Base-by-base conservation (phyloP, 2,329 filamentous ascomycete species). In the Arthrobotrys pseudoclavata region DNA sequence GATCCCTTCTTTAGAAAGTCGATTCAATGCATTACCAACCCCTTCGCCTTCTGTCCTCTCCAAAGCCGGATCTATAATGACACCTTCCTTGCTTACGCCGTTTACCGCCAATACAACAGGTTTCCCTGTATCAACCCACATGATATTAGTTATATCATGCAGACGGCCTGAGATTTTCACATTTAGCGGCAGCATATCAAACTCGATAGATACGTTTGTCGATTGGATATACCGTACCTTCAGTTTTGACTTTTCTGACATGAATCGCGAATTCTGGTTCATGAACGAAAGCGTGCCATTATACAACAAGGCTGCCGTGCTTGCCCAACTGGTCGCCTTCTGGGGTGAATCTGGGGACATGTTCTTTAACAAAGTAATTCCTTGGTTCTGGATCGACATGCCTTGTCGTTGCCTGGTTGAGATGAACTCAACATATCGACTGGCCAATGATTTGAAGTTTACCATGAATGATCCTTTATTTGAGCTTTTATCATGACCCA, bases 381-480 rank as follows among this genome's bases (percentile, higher is more conserved):
- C 72, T 42, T 76, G 72, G 72, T 70, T 76, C 52, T 76, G 72
- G 72, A 76, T 76, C 52, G 72, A 76, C 63, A 62, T 70, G 34
- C 72, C 72, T 24, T 76, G 72, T 31, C 37, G 64, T 55, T 76
- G 66, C 57, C 63, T 76, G 22, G 15, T 62, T 29, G 52, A 37
- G 37, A 45, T 63, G 34, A 69, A 40, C 34, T 26, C 42, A 24
- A 60, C 47, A 10, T 64, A 64, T 50, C 64, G 48, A 47, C 64
- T 52, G 47, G 61, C 45, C 24, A 45, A 62, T 53, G 57, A 71
- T 18, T 47, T 63, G 37, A 47, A 20, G 45, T 48, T 74, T 60
- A 60, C 37, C 34, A 52, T 67, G 3, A 53, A 62, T 37, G 55
- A 48, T 29, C 20, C 24, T 7, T 18, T 31, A n/a, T 64, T 55